Evolutionary conservation across 371 early-diverging fungal species (phyloP).

Genomic region (Circinella minor): DNA sequence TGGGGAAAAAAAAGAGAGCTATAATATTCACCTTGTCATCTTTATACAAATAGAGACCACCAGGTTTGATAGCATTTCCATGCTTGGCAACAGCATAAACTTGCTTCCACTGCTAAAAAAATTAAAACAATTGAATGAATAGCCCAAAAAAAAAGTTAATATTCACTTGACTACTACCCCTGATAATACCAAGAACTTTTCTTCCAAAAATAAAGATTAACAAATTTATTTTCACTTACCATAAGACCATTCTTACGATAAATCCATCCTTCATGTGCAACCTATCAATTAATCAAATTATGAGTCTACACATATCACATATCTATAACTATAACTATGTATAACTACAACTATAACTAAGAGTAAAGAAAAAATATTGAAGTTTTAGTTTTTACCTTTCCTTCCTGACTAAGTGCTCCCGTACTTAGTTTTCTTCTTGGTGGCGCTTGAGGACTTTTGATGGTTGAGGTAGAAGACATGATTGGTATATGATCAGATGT

Average conservation of each 20-base stretch:
- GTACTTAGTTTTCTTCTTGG: background rate
- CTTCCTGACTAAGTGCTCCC: background rate
- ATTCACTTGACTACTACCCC: no score
- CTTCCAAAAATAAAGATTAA: no score
- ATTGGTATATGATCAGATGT: background rate
- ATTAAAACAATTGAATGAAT: background rate
- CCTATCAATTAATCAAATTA: constrained; percentile 16
- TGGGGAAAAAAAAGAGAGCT: no score
- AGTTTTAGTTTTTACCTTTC: background rate
- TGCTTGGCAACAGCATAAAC: constrained; percentile 60
- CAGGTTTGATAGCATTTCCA: constrained; percentile 54
- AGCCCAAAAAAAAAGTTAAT: no score
- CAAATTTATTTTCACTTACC: constrained; percentile 27
- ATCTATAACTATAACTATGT: background rate
- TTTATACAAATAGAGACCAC: constrained; percentile 50
- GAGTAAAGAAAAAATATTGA: background rate
- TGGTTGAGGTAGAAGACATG: background rate
- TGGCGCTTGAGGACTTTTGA: constrained; percentile 2
- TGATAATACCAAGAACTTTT: no score
- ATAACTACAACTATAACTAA: background rate
- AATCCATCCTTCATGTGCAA: constrained; percentile 56
- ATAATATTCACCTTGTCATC: constrained; percentile 47
- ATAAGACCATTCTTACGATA: constrained; percentile 46
- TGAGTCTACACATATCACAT: no score
- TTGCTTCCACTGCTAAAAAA: constrained; percentile 51